Base-by-base conservation (phyloP, 1,284 basidiomycete species). In the Sporisorium graminicola region DNA sequence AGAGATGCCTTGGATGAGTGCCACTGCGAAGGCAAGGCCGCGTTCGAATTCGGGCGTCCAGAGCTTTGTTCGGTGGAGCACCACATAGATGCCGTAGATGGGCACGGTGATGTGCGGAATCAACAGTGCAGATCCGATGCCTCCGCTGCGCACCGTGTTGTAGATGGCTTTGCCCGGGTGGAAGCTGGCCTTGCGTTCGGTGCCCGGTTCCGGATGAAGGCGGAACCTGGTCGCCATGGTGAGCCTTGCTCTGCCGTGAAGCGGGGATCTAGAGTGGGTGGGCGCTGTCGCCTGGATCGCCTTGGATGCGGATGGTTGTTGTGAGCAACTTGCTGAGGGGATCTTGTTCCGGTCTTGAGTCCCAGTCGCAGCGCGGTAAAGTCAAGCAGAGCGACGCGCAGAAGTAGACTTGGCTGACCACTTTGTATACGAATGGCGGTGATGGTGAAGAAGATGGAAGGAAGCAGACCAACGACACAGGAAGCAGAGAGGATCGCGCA, bases 181-280 rank as follows among this genome's bases (percentile, higher is more conserved):
- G 61, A 75, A 75, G 7, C 18, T n/a, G 16, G 46, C 57, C 5
- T 44, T 7, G 16, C 56, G 59, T 18, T 71, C 60, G 13, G 67
- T 68, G 9, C 64, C 60, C 10, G 67, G 67, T 35, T 75, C 73
- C 18, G 73, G 73, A 20, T 75, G 73, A 14, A 75, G 67, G 20
- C 66, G 68, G 59, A 75, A 75, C 31, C 55, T 37, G 3, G 31
- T 51, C 27, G 73, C 61, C 73, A 75, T 75, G 44, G 14, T 65
- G 44, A 27, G n/a, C 9, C 14, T 53, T 12, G 51, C 27, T 22
- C 22, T 55, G 22, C 14, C 13, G n/a, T 13, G 35, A 35, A 35
- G 35, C n/a, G n/a, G n/a, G n/a, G n/a, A n/a, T n/a, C 14, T 35
- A 13, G 5, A 9, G 13, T 35, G 35, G 35, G 14, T 35, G 35